Percentiles rank a stretch among this genome's conserved stretches.
These are phyloP conservation scores for Euphrasia confusa DNA, from an alignment of 257 asterid species.

Conservation along the genomic window DNA sequence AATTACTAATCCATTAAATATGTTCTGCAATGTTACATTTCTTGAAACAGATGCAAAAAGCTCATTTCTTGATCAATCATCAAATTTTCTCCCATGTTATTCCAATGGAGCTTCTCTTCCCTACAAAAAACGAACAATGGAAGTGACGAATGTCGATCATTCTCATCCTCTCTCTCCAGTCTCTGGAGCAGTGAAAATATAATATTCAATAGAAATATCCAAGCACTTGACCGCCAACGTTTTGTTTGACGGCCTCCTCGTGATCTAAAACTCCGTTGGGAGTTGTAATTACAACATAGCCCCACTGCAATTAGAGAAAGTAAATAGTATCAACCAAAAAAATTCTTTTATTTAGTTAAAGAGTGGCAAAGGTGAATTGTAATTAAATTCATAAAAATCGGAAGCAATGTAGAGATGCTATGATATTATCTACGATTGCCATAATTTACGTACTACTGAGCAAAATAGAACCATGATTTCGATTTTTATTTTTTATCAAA, in stretches of 20 bases:
- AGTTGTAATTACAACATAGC: conserved; percentile 82
- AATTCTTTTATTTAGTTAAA: conserved; percentile 1
- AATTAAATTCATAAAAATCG: neutral
- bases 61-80: conserved; percentile 9
- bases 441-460: conserved; percentile 4
- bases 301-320: conserved; percentile 65
- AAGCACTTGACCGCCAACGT: conserved; percentile 90
- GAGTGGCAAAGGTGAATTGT: conserved; percentile 3
- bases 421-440: conserved; percentile 12
- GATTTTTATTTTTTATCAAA: neutral
- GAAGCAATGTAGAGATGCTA: neutral
- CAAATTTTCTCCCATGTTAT: conserved; percentile 15
- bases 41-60: conserved; percentile 7
- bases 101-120: conserved; percentile 24
- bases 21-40: neutral
- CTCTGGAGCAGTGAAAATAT: neutral
- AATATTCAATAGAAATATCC: conserved; percentile 71
- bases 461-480: neutral
- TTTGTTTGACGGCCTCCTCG: conserved; percentile 83
- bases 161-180: conserved; percentile 9
- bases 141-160: neutral
- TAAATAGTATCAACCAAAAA: neutral
- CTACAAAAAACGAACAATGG: conserved; percentile 9
- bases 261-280: conserved; percentile 96
- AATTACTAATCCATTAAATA: too few species aligned